Percentiles rank a stretch among this genome's conserved stretches.
Conservation (phyloP, 2,329 filamentous ascomycete genomes). For the Pestalotiopsis fici region DNA sequence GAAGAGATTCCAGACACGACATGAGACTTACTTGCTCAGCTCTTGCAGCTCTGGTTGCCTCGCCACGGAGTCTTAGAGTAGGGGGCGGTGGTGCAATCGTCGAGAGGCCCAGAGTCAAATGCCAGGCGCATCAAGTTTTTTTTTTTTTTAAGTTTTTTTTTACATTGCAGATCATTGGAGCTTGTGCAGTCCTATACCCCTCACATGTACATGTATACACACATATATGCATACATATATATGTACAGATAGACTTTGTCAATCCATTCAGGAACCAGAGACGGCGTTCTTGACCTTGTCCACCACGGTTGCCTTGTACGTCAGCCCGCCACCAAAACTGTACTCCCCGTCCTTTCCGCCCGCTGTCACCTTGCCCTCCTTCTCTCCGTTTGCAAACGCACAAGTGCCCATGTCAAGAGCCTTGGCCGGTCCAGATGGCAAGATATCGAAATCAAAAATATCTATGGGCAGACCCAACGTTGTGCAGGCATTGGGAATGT, state of each 20-base stretch:
- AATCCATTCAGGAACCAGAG: constrained; percentile 14
- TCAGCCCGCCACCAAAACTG: constrained; percentile 53
- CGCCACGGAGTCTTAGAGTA: background rate
- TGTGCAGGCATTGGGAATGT: constrained; percentile 89
- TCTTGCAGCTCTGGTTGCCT: background rate
- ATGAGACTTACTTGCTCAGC: background rate
- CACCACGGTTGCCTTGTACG: constrained; percentile 37
- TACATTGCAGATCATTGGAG: background rate
- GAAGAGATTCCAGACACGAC: constrained; percentile 42
- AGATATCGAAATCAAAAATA: constrained; percentile 93
- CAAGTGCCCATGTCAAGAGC: constrained; percentile 69
- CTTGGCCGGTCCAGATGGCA: constrained; percentile 58
- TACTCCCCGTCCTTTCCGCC: constrained; percentile 48
- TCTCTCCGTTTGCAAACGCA: constrained; percentile 58
- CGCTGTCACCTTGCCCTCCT: constrained; percentile 41
- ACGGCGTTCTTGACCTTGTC: constrained; percentile 19
- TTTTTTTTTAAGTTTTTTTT: background rate
- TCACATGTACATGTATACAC: background rate
- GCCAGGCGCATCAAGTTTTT: background rate
- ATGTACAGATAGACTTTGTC: too few species aligned
- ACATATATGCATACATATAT: background rate
- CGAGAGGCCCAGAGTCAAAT: background rate
- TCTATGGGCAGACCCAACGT: constrained; percentile 88
- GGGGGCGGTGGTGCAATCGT: background rate
- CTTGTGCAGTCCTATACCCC: background rate